Evolutionary conservation across 805 yeast species (phyloP).

Genomic region (Candida chauliodis): DNA sequence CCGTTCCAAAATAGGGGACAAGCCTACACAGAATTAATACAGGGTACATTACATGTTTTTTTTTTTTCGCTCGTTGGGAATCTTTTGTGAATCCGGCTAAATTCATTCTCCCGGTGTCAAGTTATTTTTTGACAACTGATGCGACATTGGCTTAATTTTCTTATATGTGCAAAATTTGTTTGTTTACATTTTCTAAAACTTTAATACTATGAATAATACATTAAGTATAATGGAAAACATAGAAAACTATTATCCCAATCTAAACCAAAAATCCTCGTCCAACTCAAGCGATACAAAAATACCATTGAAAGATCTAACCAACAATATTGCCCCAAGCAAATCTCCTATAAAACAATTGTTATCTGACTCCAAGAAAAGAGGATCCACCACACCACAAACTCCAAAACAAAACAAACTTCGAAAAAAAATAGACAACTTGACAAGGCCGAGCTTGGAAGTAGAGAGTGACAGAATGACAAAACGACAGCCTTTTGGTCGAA

Average conservation of each 20-base stretch:
- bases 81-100: too few relatives aligned
- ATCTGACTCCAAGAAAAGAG: slow-evolving; percentile 4
- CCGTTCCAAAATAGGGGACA: too few relatives aligned
- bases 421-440: background rate
- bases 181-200: slow-evolving; percentile 1
- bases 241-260: background rate
- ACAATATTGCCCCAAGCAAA: background rate
- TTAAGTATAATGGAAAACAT: slow-evolving; percentile 4
- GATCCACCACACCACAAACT: slow-evolving; percentile 1
- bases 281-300: background rate
- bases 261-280: background rate
- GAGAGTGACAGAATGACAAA: too few relatives aligned
- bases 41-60: too few relatives aligned
- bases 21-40: too few relatives aligned
- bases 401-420: background rate
- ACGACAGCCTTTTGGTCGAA: background rate
- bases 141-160: too few relatives aligned
- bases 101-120: too few relatives aligned
- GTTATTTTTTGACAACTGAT: background rate
- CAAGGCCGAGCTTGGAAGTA: background rate
- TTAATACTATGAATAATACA: slow-evolving; percentile 3
- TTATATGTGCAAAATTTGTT: too few relatives aligned
- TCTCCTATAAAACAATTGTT: background rate
- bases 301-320: slow-evolving; percentile 1
- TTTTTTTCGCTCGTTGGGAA: too few relatives aligned